Conservation (phyloP, 1,139 yeast species). For the Blastobotrys aristatus region DNA sequence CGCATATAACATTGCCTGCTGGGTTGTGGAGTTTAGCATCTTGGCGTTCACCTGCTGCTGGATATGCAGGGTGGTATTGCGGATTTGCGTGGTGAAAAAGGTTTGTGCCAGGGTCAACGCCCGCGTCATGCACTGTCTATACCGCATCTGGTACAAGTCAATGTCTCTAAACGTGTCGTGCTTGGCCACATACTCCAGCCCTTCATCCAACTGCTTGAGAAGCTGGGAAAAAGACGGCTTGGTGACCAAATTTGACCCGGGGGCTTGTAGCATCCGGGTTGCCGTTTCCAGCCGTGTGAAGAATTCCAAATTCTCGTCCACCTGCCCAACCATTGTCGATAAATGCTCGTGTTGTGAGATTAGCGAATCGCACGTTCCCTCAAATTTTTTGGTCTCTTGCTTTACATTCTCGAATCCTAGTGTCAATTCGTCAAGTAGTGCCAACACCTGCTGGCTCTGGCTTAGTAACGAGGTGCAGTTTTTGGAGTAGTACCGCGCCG, state of each 20-base stretch:
- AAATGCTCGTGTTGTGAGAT: slow-evolving; percentile 49
- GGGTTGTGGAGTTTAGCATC: slow-evolving; percentile 36
- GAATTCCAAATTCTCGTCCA: slow-evolving; percentile 50
- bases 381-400: slow-evolving; percentile 59
- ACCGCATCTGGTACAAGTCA: slow-evolving; percentile 64
- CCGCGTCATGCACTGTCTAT: slow-evolving; percentile 80
- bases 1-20: slow-evolving; percentile 55
- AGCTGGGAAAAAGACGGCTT: slow-evolving; percentile 48
- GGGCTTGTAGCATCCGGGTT: slow-evolving; percentile 62
- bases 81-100: slow-evolving; percentile 53
- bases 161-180: slow-evolving; percentile 60
- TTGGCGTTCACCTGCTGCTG: slow-evolving; percentile 32
- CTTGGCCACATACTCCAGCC: slow-evolving; percentile 45
- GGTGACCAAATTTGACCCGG: slow-evolving; percentile 62
- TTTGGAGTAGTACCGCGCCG: slow-evolving; percentile 33
- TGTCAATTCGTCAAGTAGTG: slow-evolving; percentile 43
- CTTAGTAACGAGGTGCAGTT: slow-evolving; percentile 35
- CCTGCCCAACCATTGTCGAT: slow-evolving; percentile 42
- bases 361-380: slow-evolving; percentile 50
- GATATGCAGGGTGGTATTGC: slow-evolving; percentile 44
- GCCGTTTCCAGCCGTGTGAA: slow-evolving; percentile 71
- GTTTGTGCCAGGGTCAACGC: slow-evolving; percentile 72
- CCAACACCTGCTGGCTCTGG: slow-evolving; percentile 42
- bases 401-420: slow-evolving; percentile 52
- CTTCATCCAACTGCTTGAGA: slow-evolving; percentile 55